Evolutionary conservation across 768 basidiomycete genomes (phyloP).

Genomic region (Dacryopinax spathularia): DNA sequence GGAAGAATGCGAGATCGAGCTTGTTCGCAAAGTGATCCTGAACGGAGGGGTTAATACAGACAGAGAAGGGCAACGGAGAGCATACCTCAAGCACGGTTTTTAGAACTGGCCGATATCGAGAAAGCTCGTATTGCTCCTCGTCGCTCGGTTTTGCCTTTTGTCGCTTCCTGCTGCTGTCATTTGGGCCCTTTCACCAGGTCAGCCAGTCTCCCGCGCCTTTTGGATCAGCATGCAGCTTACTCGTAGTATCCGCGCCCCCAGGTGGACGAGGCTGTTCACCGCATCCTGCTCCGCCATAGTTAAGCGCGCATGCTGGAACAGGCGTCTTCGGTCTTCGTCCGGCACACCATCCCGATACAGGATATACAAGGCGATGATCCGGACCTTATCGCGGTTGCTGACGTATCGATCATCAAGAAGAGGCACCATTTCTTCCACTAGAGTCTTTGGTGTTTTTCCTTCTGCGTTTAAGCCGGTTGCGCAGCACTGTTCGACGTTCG

Average conservation of each 20-base stretch:
- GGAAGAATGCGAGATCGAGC: constrained; percentile 68
- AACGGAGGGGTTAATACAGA: neutral
- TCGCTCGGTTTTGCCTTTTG: constrained; percentile 55
- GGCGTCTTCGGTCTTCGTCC: constrained; percentile 86
- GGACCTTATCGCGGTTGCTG: constrained; percentile 84
- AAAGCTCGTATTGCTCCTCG: constrained; percentile 97
- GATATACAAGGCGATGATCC: constrained; percentile 90
- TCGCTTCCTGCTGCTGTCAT: constrained; percentile 66
- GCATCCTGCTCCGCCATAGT: constrained; percentile 84
- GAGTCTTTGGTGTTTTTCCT: constrained; percentile 82
- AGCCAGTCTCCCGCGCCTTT: no score
- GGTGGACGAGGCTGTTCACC: constrained; percentile 65
- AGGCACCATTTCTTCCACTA: constrained; percentile 99
- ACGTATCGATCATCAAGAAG: constrained; percentile 76
- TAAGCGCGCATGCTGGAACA: constrained; percentile 90
- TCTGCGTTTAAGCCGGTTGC: constrained; percentile 84
- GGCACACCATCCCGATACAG: constrained; percentile 92
- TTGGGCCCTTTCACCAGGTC: constrained; percentile 41
- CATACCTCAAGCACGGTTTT: constrained; percentile 69
- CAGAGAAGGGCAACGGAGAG: neutral
- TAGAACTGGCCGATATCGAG: constrained; percentile 76
- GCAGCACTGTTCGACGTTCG: constrained; percentile 88
- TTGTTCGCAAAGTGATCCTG: constrained; percentile 73
- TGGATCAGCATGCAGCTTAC: no score
- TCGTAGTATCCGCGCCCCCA: constrained; percentile 74